phyloP scores from a whole-genome alignment of 306 rosid genomes.

The Sophora flavescens region DNA sequence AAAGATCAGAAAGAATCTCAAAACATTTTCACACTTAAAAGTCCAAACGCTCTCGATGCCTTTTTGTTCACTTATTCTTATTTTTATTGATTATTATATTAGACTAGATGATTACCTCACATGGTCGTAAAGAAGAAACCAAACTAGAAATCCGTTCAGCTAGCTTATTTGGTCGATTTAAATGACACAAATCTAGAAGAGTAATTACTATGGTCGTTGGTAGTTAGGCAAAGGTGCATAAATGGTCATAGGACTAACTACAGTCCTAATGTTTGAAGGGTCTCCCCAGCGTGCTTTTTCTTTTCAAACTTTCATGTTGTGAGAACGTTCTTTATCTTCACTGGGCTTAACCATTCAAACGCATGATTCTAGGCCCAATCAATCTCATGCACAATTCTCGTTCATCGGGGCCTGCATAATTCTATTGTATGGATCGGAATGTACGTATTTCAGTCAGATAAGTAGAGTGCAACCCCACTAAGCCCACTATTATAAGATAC shows the following conservation, averaged over 20 bases:
- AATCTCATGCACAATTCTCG: neutral
- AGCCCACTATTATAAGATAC: too few species aligned
- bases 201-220: neutral
- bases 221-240: slow-evolving; percentile 46
- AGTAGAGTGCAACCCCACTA: too few species aligned
- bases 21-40: slow-evolving; percentile 38
- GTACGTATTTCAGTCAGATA: too few species aligned
- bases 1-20: slow-evolving; percentile 3
- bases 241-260: neutral
- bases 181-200: slow-evolving; percentile 9
- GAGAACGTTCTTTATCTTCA: neutral
- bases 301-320: neutral
- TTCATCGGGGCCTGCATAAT: too few species aligned
- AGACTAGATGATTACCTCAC: neutral
- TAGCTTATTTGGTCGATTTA: neutral
- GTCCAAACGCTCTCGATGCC: slow-evolving; percentile 25
- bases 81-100: slow-evolving; percentile 14
- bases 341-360: neutral
- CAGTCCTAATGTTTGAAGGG: neutral
- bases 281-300: neutral
- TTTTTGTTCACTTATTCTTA: neutral
- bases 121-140: neutral
- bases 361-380: neutral
- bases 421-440: too few species aligned
- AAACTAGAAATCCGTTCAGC: neutral